Base-by-base conservation (phyloP, 2,329 filamentous ascomycete genomes). In the Cladophialophora bantiana region DNA sequence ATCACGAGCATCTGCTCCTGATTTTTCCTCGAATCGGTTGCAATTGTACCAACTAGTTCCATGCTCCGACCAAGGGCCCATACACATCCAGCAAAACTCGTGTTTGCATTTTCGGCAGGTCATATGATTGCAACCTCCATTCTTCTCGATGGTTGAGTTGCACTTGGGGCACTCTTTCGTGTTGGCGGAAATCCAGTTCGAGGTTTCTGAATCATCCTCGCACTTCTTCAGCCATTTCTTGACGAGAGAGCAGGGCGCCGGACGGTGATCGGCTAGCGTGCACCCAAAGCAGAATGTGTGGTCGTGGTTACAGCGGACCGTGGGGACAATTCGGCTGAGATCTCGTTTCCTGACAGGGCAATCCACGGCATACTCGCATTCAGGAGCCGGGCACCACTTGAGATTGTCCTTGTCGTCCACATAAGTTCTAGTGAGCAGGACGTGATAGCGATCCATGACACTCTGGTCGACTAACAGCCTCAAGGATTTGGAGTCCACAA, bases 11-110 rank as follows among this genome's bases (percentile, higher is more conserved):
- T 97, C 94, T 0, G 88, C 85, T 1, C 95, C 95, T 71, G 92
- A 96, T 84, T 95, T 97, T 81, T 98, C 95, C 76, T 99, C 95
- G 74, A 90, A 99, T 7, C 95, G 86, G 77, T 97, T 99, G 85
- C 95, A 99, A 79, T 97, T 99, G 83, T 99, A 99, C 95, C 95
- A 99, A 80, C 93, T 97, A 3, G 94, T 99, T 70, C 95, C 95
- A 77, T 99, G 95, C 79, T 99, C 95, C 0, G 93, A 96, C 95
- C 95, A 99, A 0, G 97, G 83, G 0, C 95, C 95, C 95, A 99
- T 99, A 76, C 95, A 99, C 91, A 99, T 98, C 95, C 95, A 99
- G 81, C 95, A 99, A 76, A 99, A 97, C 76, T 97, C 94, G 76
- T 97, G 90, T 75, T 93, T 93, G 82, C 94, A 97, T 79, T 97